Conservation (phyloP, 2,329 filamentous ascomycete species). For the Alternaria tenuissima region DNA sequence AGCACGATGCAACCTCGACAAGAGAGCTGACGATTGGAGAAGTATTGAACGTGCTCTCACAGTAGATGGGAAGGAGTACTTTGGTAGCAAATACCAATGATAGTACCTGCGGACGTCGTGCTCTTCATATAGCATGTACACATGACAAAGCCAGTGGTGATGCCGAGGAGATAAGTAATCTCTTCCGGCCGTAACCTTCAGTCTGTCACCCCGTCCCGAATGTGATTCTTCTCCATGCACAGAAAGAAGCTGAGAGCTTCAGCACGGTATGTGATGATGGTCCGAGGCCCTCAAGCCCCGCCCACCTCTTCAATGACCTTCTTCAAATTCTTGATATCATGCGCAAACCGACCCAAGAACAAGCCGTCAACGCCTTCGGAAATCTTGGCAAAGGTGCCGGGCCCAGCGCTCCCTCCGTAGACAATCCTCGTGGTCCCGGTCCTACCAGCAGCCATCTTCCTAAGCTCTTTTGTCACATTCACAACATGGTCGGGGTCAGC, state of each 20-base stretch:
- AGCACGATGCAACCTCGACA: neutral
- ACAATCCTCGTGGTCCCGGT: constrained; percentile 71
- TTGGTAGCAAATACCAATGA: neutral
- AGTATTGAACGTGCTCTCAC: constrained; percentile 1
- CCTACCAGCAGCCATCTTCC: constrained; percentile 62
- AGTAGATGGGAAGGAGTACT: neutral
- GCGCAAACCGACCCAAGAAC: constrained; percentile 82
- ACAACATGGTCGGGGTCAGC: constrained; percentile 77
- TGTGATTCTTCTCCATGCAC: neutral
- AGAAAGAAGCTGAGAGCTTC: neutral
- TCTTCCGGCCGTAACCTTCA: neutral
- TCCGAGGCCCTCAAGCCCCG: constrained; percentile 37
- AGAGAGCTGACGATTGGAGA: neutral
- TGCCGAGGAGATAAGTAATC: constrained; percentile 4
- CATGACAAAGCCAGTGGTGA: neutral
- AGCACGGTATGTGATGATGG: neutral
- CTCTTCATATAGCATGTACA: constrained; percentile 3
- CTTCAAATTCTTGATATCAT: constrained; percentile 75
- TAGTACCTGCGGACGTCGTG: neutral
- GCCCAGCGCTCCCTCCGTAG: constrained; percentile 85
- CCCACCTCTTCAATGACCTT: constrained; percentile 77
- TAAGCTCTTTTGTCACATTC: constrained; percentile 71
- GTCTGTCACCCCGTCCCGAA: neutral
- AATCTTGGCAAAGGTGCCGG: constrained; percentile 75
- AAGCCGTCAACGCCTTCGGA: constrained; percentile 77